Evolutionary conservation across 2,329 filamentous ascomycete genomes (phyloP), one percentile per base, ranked within the genome.

Genomic region (Colletotrichum acutatum): DNA sequence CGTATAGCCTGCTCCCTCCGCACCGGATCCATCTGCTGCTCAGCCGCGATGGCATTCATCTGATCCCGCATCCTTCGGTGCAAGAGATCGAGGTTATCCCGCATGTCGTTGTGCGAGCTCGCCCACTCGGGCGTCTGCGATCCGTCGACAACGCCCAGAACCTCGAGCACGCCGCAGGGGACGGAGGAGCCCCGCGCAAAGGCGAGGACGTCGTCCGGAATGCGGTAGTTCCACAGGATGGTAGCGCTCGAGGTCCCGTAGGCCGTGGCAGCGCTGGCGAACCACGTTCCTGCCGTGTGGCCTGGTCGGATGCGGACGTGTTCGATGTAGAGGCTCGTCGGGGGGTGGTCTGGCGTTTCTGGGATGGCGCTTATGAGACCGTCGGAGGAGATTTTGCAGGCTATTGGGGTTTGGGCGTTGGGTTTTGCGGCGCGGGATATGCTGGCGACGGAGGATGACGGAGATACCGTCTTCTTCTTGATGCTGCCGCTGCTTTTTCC

Each of bases 171-270:
- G 37, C 90, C 90, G 76, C 89, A 91, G 0, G 90, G 89, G 0
- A 92, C 85, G 0, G 87, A 87, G 22, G 87, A 86, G 34, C 84
- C 84, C 9, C 86, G 83, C 2, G 88, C 80, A 71, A 91, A 89
- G 0, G 81, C 74, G 1, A 90, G 76, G 5, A 91, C 80, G 3
- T 85, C 83, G 24, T 87, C 83, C 0, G 89, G 88, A 59, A 91
- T 90, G 68, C 86, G 85, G 81, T 90, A 91, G 77, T 87, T 89
- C 90, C 90, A 91, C 3, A 91, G 82, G 11, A 90, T 84, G 0
- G 89, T 90, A 75, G 87, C 84, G 62, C 83, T 86, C 0, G 86
- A 83, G 1, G 87, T 89, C 24, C 87, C 86, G 71, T 88, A 86
- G 0, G 90, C 89, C 1, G 89, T 91, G 0, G 85, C 85, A 1